phyloP scores from a whole-genome alignment of 345 rosid genomes.

The Xanthoceras sorbifolium region DNA sequence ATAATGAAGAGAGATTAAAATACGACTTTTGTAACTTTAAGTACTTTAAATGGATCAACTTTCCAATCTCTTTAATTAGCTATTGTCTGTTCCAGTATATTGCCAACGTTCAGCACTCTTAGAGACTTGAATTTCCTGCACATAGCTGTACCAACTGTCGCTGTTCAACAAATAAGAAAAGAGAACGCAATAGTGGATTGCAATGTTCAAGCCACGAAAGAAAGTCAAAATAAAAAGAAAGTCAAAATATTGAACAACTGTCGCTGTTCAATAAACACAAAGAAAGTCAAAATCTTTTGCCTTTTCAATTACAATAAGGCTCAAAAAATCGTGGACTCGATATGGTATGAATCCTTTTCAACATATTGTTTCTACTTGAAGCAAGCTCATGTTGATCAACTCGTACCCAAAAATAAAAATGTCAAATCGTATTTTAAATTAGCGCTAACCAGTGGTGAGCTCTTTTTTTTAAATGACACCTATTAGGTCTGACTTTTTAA shows the following conservation, averaged over 20 bases:
- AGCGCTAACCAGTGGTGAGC: too few relatives aligned
- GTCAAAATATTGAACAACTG: too few relatives aligned
- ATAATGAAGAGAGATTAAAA: background rate
- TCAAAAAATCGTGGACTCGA: slow-evolving; percentile 21
- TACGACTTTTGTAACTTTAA: background rate
- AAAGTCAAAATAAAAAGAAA: too few relatives aligned
- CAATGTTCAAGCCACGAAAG: too few relatives aligned
- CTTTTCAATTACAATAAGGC: slow-evolving; percentile 32
- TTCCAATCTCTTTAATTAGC: background rate
- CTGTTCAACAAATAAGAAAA: background rate
- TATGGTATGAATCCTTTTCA: too few relatives aligned
- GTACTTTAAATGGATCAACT: background rate
- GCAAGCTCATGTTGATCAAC: too few relatives aligned
- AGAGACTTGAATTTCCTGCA: background rate
- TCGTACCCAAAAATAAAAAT: too few relatives aligned
- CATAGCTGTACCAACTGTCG: background rate
- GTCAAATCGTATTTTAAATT: too few relatives aligned
- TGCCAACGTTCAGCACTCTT: background rate
- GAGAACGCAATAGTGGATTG: background rate
- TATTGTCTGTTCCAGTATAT: too few relatives aligned
- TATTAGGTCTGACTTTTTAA: too few relatives aligned
- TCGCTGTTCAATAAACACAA: slow-evolving; percentile 1
- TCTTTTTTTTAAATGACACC: too few relatives aligned
- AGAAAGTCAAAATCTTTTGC: slow-evolving; percentile 35
- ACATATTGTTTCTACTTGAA: too few relatives aligned